Evolutionary conservation across 805 yeast species (phyloP).

Genomic region (Kregervanrija fluxuum): DNA sequence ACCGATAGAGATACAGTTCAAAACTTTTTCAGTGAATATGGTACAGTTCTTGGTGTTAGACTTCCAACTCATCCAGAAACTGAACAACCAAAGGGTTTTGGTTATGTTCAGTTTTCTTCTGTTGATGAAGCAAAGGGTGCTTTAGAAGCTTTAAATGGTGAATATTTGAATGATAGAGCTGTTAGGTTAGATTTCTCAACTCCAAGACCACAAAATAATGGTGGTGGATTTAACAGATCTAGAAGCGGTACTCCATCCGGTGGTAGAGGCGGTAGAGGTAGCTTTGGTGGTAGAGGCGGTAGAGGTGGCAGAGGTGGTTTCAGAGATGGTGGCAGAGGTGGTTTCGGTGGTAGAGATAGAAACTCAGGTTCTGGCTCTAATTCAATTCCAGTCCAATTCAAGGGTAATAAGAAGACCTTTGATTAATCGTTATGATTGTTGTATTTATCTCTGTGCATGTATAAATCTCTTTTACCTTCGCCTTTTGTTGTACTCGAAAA

Average conservation of each 20-base stretch:
- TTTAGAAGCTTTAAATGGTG: conserved; percentile 80
- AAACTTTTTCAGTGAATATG: conserved; percentile 68
- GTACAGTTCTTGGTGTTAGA: conserved; percentile 82
- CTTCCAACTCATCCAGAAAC: conserved; percentile 98
- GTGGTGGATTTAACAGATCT: conserved; percentile 13
- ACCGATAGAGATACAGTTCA: conserved; percentile 75
- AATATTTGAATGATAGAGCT: conserved; percentile 83
- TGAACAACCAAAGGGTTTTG: conserved; percentile 98
- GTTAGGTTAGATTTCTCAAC: conserved; percentile 92
- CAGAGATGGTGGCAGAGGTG: conserved; percentile 32
- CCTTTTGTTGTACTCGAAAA: too few relatives aligned
- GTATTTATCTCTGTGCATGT: too few relatives aligned
- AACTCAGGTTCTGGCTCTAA: conserved; percentile 54
- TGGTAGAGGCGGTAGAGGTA: conserved; percentile 35
- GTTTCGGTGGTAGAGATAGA: conserved; percentile 31
- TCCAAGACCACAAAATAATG: conserved; percentile 46
- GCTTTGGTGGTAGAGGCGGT: conserved; percentile 30
- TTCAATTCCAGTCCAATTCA: conserved; percentile 60
- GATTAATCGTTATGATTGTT: conserved; percentile 36
- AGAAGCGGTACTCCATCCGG: conserved; percentile 12
- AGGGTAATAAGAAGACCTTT: conserved; percentile 79
- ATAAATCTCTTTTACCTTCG: too few relatives aligned
- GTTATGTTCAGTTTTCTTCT: conserved; percentile 86
- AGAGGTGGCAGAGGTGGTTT: conserved; percentile 37
- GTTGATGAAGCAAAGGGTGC: conserved; percentile 90